These are phyloP conservation scores for Acacia acuminata DNA, from an alignment of 306 rosid genomes.

Conservation along the genomic window DNA sequence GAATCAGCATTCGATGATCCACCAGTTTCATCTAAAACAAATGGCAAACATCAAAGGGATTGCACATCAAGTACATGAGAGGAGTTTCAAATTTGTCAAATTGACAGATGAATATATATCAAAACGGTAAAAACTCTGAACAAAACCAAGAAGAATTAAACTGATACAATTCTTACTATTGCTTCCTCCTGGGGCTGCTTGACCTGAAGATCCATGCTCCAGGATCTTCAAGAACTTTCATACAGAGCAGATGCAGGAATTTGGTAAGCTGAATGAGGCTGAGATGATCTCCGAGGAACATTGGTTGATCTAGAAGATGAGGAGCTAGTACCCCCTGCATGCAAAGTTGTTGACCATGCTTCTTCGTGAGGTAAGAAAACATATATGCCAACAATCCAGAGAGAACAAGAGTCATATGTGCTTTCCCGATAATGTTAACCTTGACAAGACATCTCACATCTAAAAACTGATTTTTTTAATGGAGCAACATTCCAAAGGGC, in stretches of 20 bases:
- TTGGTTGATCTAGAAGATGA: slow-evolving; percentile 62
- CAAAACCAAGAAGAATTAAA: slow-evolving; percentile 24
- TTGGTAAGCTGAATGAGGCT: slow-evolving; percentile 69
- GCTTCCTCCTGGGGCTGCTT: not conserved
- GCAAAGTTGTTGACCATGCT: slow-evolving; percentile 11
- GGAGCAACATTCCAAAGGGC: not conserved
- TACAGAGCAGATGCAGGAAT: slow-evolving; percentile 92
- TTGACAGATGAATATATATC: slow-evolving; percentile 9
- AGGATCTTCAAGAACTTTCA: slow-evolving; percentile 40
- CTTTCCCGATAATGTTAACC: slow-evolving; percentile 4
- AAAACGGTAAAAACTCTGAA: not conserved
- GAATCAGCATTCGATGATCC: slow-evolving; percentile 75
- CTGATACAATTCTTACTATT: slow-evolving; percentile 43
- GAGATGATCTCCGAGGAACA: slow-evolving; percentile 58
- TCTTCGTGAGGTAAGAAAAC: not conserved
- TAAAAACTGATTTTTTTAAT: slow-evolving; percentile 4
- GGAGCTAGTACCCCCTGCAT: slow-evolving; percentile 55
- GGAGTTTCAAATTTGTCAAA: slow-evolving; percentile 12
- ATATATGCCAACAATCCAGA: not conserved
- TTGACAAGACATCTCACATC: slow-evolving; percentile 25
- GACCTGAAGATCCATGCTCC: slow-evolving; percentile 9
- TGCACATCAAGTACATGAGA: slow-evolving; percentile 8
- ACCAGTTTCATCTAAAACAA: slow-evolving; percentile 59
- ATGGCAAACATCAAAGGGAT: slow-evolving; percentile 8
- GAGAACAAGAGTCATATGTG: not conserved